Evolutionary conservation across 108 stramenopile genomes (phyloP), one percentile per base, ranked within the genome.

Genomic region (Fragilaria radians): DNA sequence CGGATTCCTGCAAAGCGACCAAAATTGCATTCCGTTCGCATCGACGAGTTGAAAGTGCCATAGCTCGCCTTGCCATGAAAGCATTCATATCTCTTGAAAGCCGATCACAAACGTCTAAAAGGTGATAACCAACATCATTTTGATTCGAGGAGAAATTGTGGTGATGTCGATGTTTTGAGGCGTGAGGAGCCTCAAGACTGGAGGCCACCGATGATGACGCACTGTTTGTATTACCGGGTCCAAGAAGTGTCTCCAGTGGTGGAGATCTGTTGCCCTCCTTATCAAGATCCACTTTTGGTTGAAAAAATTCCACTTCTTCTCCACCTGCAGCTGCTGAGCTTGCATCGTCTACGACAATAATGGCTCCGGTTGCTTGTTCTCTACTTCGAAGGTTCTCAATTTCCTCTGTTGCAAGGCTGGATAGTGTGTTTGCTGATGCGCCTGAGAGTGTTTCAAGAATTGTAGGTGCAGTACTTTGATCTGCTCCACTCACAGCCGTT

Each of bases 171-270:
- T 71, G 72, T 28, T 70, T 70, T 14, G 77, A 68, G 26, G 74
- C 76, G 52, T 83, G 81, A 22, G 89, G 85, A 23, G 84, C 82
- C 49, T 91, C 89, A 9, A 91, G 78, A 52, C 86, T 87, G 24
- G 89, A 91, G 21, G 89, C 83, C 9, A 91, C 89, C 3, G 86
- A 88, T 22, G 89, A 91, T 9, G 82, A 69, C 29, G 89, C 70
- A 52, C 86, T 88, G 65, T 80, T 82, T 3, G 72, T 72, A 49
- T 81, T 86, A 26, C 73, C 83, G 2, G 83, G 82, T 19, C 73
- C 80, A 9, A 87, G 66, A 21, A 87, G 76, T 18, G 85, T 85
- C 31, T 80, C 81, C 31, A 86, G 77, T 14, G 89, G 85, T 17
- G 84, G 79, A 63, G 42, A 23, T 49, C 51, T 11, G 53, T 5